Conservation (phyloP, 1,139 yeast genomes). For the Hyphopichia khmerensis region DNA sequence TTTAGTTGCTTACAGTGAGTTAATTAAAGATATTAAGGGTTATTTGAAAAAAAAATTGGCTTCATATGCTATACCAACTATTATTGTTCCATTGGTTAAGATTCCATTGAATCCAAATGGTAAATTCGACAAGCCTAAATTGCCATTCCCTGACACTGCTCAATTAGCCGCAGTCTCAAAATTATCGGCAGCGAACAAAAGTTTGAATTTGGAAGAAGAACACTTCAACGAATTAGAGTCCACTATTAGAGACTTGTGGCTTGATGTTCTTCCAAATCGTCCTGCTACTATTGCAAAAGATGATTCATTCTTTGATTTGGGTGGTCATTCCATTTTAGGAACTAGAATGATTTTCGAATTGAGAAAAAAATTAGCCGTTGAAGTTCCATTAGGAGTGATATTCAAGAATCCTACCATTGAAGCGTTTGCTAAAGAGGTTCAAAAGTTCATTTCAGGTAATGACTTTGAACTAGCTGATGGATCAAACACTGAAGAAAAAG, state of each 20-base stretch:
- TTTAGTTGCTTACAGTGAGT: slow-evolving; percentile 68
- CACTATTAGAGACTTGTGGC: slow-evolving; percentile 79
- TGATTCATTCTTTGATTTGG: slow-evolving; percentile 94
- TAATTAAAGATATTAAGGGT: slow-evolving; percentile 76
- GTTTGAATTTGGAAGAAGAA: slow-evolving; percentile 45
- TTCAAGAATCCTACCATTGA: slow-evolving; percentile 86
- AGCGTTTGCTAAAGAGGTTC: slow-evolving; percentile 74
- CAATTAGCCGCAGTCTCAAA: slow-evolving; percentile 71
- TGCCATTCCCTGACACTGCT: slow-evolving; percentile 91
- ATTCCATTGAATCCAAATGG: slow-evolving; percentile 98
- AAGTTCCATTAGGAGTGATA: slow-evolving; percentile 84
- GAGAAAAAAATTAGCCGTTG: slow-evolving; percentile 73
- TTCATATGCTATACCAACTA: slow-evolving; percentile 87
- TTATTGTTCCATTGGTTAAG: slow-evolving; percentile 81
- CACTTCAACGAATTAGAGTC: slow-evolving; percentile 62
- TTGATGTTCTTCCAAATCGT: slow-evolving; percentile 76
- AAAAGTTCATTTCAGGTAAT: slow-evolving; percentile 50
- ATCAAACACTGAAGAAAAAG: slow-evolving; percentile 18
- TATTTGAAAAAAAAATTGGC: slow-evolving; percentile 89
- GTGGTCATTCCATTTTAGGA: slow-evolving; percentile 96
- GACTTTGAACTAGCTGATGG: slow-evolving; percentile 44
- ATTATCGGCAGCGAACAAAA: slow-evolving; percentile 33
- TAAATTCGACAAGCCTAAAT: slow-evolving; percentile 94
- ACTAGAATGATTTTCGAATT: slow-evolving; percentile 95
- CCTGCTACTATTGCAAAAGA: slow-evolving; percentile 74